Evolutionary conservation across 495 filamentous ascomycete species (phyloP), one percentile per base, ranked within the genome.

Genomic region (Aspergillus wentii): DNA sequence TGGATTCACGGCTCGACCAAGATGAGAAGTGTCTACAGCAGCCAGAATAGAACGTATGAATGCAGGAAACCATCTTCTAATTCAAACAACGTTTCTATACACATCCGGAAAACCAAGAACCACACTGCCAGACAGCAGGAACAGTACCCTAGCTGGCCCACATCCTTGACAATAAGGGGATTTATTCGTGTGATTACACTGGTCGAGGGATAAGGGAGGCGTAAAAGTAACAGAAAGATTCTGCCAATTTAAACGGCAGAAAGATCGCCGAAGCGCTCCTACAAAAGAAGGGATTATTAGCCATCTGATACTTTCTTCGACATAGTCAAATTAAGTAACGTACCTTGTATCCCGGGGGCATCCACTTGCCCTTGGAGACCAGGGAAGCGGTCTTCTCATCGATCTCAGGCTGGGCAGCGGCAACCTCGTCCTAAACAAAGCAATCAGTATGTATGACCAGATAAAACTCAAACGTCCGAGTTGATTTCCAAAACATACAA

Each of bases 191-290:
- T 42, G 54, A 63, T 54, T 22, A 55, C 33, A 56, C 49, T 53
- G 59, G 61, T 49, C 38, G 50, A 43, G 38, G 62, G 57, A 59
- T 55, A 61, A 63, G 34, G 48, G 49, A 40, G 46, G 48, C 41
- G 41, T 42, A 40, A 47, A 44, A 36, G 50, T 39, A n/a, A 34
- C 41, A 48, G 44, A 51, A 46, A 43, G 44, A 38, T 31, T 48
- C 43, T 49, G 51, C 40, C 50, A 38, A 50, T 76, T 78, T 94
- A 97, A 51, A 96, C 71, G 40, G 94, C 64, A 41, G 89, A 88
- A 48, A 96, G 80, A 61, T 97, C 88, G 74, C 91, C 91, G 75
- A 97, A 97, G 80, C 87, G 94, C 81, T 97, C 91, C 90, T 95
- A 51, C 33, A 52, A 23, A 32, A 8, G 2, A 6, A 11, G 11